Evolutionary conservation across 345 rosid species (phyloP).

Genomic region (Populus deltoides): DNA sequence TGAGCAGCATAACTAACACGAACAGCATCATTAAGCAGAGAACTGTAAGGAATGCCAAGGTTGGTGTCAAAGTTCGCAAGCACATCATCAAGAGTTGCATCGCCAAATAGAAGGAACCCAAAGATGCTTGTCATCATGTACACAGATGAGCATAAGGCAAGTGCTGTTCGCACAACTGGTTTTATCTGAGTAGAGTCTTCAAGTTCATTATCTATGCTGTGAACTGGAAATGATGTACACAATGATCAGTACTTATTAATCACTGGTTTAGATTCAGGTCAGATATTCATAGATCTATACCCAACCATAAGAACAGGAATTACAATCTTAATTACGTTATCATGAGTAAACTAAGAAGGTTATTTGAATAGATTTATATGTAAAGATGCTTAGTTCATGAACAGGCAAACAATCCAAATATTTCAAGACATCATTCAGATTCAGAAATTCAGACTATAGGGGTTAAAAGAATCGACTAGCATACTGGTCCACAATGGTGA

Average conservation of each 20-base stretch:
- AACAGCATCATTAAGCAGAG: slow-evolving; percentile 66
- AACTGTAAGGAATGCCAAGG: slow-evolving; percentile 75
- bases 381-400: not conserved
- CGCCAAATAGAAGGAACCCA: slow-evolving; percentile 89
- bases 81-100: slow-evolving; percentile 72
- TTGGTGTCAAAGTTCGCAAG: slow-evolving; percentile 82
- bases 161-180: slow-evolving; percentile 68
- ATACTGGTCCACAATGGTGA: not conserved
- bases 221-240: slow-evolving; percentile 52
- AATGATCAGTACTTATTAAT: slow-evolving; percentile 10
- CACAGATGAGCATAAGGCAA: slow-evolving; percentile 65
- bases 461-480: not conserved
- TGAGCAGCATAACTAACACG: slow-evolving; percentile 86
- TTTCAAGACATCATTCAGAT: not conserved
- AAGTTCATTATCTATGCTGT: slow-evolving; percentile 84
- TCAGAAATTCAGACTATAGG: not conserved
- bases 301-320: not conserved
- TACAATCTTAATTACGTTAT: not conserved
- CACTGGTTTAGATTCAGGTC: not conserved
- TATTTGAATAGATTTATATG: not conserved
- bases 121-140: slow-evolving; percentile 77
- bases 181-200: slow-evolving; percentile 62
- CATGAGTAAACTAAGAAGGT: not conserved
- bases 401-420: not conserved
- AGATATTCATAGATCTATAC: not conserved